phyloP scores from a whole-genome alignment of 768 basidiomycete species.

The Hygrophorus pudorinus region DNA sequence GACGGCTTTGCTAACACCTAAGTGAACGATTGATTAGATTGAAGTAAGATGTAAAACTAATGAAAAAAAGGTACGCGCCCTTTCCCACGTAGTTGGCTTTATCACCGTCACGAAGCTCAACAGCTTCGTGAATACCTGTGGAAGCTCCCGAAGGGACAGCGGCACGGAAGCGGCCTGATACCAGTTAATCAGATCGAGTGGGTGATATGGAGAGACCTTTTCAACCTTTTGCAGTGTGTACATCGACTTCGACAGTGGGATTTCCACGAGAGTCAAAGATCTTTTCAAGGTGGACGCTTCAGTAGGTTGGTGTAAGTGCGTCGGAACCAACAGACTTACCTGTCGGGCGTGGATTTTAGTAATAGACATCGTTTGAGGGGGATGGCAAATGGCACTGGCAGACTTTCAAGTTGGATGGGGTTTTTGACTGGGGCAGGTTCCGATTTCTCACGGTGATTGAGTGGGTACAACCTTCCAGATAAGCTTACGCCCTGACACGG shows the following conservation, averaged over 20 bases:
- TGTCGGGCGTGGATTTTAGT: constrained; percentile 88
- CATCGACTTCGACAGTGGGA: constrained; percentile 92
- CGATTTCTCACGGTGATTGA: no score
- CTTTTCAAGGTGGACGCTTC: constrained; percentile 29
- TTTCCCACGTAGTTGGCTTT: constrained; percentile 92
- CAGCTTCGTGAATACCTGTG: constrained; percentile 95
- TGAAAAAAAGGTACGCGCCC: constrained; percentile 43
- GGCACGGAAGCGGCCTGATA: constrained; percentile 79
- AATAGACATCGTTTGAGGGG: constrained; percentile 67
- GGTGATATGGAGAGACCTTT: not conserved
- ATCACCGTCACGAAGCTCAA: constrained; percentile 96
- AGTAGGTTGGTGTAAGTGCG: not conserved
- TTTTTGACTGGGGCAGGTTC: not conserved
- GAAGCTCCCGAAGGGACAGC: constrained; percentile 98
- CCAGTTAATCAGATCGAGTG: not conserved
- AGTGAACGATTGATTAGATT: constrained; percentile 6
- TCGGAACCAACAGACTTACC: constrained; percentile 35
- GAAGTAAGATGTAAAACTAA: constrained; percentile 5
- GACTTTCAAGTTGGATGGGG: not conserved
- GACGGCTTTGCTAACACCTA: constrained; percentile 92
- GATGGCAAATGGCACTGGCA: constrained; percentile 18
- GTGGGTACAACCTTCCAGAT: no score
- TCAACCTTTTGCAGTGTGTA: constrained; percentile 78
- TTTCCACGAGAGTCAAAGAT: constrained; percentile 99
- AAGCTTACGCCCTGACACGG: no score